These are phyloP conservation scores for Hypoxylon lienhwacheense DNA, from an alignment of 495 filamentous ascomycete species.

Conservation along the genomic window DNA sequence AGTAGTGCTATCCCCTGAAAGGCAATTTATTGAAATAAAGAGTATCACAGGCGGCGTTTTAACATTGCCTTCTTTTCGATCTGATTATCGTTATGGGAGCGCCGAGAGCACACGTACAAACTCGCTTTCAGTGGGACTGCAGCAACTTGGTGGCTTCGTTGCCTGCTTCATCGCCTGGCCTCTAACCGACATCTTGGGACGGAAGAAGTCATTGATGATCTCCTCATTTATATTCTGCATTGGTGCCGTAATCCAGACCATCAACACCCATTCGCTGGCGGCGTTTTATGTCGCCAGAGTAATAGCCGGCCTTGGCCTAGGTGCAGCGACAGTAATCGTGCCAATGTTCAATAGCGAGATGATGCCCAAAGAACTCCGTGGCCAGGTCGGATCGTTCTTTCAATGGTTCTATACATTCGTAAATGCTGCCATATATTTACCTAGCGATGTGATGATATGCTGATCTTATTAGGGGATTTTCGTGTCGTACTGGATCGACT, in stretches of 20 bases:
- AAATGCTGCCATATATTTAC: neutral
- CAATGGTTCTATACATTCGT: constrained; percentile 46
- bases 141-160: constrained; percentile 41
- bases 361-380: constrained; percentile 57
- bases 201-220: constrained; percentile 42
- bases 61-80: constrained; percentile 36
- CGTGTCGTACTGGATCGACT: constrained; percentile 57
- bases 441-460: neutral
- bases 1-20: too few species aligned
- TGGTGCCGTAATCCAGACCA: constrained; percentile 44
- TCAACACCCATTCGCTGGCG: constrained; percentile 40
- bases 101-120: constrained; percentile 27
- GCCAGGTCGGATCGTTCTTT: constrained; percentile 50
- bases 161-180: constrained; percentile 46
- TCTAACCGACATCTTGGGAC: constrained; percentile 43
- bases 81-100: constrained; percentile 39
- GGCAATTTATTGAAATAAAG: neutral
- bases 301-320: constrained; percentile 59
- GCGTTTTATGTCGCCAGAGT: constrained; percentile 49
- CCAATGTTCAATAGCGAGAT: constrained; percentile 59
- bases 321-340: constrained; percentile 55
- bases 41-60: constrained; percentile 43
- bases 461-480: constrained; percentile 46
- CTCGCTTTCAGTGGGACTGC: constrained; percentile 35
- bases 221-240: constrained; percentile 44